Conservation (phyloP, 108 stramenopile genomes). For the Pseudonitzschia multiseries region DNA sequence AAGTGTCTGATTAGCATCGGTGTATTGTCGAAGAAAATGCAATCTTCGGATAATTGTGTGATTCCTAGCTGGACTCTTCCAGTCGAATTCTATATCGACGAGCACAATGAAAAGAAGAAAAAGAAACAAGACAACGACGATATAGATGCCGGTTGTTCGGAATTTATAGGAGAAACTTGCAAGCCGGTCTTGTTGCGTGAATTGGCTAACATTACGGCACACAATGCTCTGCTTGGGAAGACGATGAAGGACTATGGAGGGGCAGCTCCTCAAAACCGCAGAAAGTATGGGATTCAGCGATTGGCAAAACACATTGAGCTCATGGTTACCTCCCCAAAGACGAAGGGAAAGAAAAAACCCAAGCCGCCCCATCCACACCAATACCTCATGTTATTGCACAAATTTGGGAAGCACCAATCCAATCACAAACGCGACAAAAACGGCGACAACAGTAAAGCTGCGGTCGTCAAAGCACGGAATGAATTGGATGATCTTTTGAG, state of each 20-base stretch:
- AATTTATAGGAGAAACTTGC: not conserved
- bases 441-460: not conserved
- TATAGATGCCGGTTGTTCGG: not conserved
- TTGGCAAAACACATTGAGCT: slow-evolving; percentile 11
- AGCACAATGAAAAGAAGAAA: slow-evolving; percentile 6
- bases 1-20: slow-evolving; percentile 30
- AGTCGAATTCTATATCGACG: slow-evolving; percentile 11
- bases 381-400: slow-evolving; percentile 7
- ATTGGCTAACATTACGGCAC: not conserved
- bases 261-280: not conserved
- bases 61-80: slow-evolving; percentile 17
- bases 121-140: not conserved
- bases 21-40: slow-evolving; percentile 38
- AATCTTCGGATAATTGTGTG: slow-evolving; percentile 31
- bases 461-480: not conserved
- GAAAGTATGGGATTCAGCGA: slow-evolving; percentile 10
- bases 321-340: not conserved
- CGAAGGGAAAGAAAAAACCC: not conserved
- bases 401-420: slow-evolving; percentile 17
- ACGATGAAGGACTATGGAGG: slow-evolving; percentile 4
- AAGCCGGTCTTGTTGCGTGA: slow-evolving; percentile 1
- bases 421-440: not conserved
- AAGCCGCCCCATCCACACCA: slow-evolving; percentile 15
- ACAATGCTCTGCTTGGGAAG: not conserved
- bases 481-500: slow-evolving; percentile 11